Percentiles rank a stretch among this genome's conserved stretches.
Evolutionary conservation across 352 stramenopile species (phyloP).

Genomic region (Pythium sukuiense): DNA sequence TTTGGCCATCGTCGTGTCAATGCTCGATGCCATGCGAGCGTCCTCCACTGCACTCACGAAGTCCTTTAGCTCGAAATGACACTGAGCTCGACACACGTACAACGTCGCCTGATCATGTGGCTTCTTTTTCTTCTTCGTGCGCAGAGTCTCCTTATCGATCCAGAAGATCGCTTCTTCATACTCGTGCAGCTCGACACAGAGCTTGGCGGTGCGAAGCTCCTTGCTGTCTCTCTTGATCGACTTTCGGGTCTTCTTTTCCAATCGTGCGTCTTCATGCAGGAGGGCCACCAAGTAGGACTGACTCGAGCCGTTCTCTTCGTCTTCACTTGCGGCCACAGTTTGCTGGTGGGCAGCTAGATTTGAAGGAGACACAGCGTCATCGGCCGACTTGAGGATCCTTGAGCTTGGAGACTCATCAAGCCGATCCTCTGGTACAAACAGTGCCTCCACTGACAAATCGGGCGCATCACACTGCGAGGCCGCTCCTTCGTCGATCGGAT

Average conservation of each 20-base stretch:
- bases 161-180: not conserved
- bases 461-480: too few relatives aligned
- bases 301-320: too few relatives aligned
- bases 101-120: not conserved
- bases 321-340: too few relatives aligned
- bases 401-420: too few relatives aligned
- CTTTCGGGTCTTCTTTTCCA: not conserved
- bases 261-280: too few relatives aligned
- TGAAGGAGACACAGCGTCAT: too few relatives aligned
- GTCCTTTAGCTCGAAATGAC: not conserved
- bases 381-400: too few relatives aligned
- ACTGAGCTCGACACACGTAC: not conserved
- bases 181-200: not conserved
- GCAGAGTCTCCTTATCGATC: not conserved
- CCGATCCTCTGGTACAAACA: too few relatives aligned
- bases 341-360: too few relatives aligned
- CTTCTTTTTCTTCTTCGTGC: not conserved
- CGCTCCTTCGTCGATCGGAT: too few relatives aligned
- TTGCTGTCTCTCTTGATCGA: not conserved
- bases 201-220: not conserved
- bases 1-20: not conserved
- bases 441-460: too few relatives aligned
- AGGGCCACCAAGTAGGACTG: too few relatives aligned
- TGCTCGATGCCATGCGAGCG: not conserved
- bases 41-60: not conserved